Base-by-base conservation (phyloP, 1,284 basidiomycete species). In the Naganishia sp. region DNA sequence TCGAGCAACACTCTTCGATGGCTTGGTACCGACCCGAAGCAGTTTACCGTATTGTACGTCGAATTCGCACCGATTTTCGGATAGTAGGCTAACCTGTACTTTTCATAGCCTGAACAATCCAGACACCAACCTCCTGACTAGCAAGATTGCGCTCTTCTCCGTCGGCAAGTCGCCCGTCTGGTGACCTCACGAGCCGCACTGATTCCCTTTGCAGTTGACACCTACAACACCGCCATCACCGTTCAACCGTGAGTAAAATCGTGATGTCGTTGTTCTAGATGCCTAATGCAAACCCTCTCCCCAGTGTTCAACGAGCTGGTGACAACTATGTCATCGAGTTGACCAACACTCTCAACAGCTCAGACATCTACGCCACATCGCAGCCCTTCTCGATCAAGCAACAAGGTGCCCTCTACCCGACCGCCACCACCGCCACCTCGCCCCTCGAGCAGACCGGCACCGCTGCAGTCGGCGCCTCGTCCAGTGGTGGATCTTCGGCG, bases 301-400 rank as follows among this genome's bases (percentile, higher is more conserved):
- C 9, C 39, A 63, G 66, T 51, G 76, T 72, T 72, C 80, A 83
- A 61, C 52, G 79, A 10, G 74, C 81, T 32, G 84, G 78, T 2
- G 77, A 75, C 18, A 84, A 85, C 57, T 91, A 87, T 78, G 82
- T 78, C 45, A 70, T 91, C 74, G 76, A 81, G 67, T 75, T 91
- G 54, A 83, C 86, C 35, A 83, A 88, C 77, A 54, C 77, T 6
- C 63, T 86, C 68, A 88, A 90, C 81, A 76, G 72, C 54, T 31
- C 21, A 69, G 71, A 90, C 86, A 71, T 90, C 68, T 89, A 84
- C 72, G 85, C 86, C 25, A 74, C 77, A 50, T 88, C 88, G 35
- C 70, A 84, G 64, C 72, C 79, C 11, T 90, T 90, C 77, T 85
- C 87, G 75, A 84, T 91, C 79, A 87, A 88, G 75, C 72, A 87